phyloP scores from a whole-genome alignment of 1,139 yeast species.

The Tardiomyces digboiensis region DNA sequence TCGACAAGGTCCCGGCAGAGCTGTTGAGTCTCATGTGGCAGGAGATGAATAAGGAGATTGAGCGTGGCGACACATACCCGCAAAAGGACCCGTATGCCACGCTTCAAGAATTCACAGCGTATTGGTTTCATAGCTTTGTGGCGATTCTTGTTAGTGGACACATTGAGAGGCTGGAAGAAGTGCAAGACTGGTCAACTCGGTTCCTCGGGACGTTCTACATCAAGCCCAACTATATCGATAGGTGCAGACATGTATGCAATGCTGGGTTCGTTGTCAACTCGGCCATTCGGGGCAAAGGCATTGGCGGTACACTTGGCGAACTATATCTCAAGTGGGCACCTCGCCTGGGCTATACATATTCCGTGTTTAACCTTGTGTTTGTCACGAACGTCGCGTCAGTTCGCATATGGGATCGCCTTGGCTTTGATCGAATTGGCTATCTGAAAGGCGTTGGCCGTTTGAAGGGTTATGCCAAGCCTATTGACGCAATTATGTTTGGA shows the following conservation, averaged over 20 bases:
- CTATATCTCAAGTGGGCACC: slow-evolving; percentile 61
- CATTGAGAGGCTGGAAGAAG: slow-evolving; percentile 9
- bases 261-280: slow-evolving; percentile 66
- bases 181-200: slow-evolving; percentile 32
- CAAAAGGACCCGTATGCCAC: slow-evolving; percentile 53
- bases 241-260: slow-evolving; percentile 73
- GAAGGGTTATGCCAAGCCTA: slow-evolving; percentile 48
- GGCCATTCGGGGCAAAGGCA: slow-evolving; percentile 41
- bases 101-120: slow-evolving; percentile 51
- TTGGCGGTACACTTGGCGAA: slow-evolving; percentile 55
- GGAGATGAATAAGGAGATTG: slow-evolving; percentile 80
- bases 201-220: slow-evolving; percentile 64
- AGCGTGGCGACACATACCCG: slow-evolving; percentile 74
- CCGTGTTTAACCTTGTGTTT: slow-evolving; percentile 77
- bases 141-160: slow-evolving; percentile 34
- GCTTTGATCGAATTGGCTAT: slow-evolving; percentile 64
- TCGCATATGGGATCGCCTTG: slow-evolving; percentile 65
- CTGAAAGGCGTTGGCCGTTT: slow-evolving; percentile 57
- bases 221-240: slow-evolving; percentile 67
- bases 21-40: slow-evolving; percentile 63
- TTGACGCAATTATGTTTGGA: slow-evolving; percentile 63
- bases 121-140: slow-evolving; percentile 72
- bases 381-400: slow-evolving; percentile 60
- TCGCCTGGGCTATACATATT: slow-evolving; percentile 57
- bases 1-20: slow-evolving; percentile 52